These are phyloP conservation scores for Neofusicoccum sp. DNA, from an alignment of 2,329 filamentous ascomycete genomes.

Conservation along the genomic window DNA sequence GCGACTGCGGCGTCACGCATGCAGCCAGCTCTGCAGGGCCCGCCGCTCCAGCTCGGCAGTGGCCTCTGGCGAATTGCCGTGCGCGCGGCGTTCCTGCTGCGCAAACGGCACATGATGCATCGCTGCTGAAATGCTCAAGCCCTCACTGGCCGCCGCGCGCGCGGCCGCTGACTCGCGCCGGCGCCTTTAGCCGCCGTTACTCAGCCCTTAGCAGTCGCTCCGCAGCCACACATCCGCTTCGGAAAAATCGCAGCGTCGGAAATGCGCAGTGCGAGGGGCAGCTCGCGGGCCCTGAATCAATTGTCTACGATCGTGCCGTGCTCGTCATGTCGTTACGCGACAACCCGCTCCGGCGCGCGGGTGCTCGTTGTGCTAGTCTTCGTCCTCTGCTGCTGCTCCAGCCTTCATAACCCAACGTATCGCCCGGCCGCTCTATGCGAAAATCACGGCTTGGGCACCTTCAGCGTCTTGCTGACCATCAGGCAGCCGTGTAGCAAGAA, in stretches of 20 bases:
- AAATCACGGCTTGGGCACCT: constrained; percentile 77
- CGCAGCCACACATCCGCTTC: background rate
- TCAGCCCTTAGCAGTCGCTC: background rate
- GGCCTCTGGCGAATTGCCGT: background rate
- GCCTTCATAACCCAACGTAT: background rate
- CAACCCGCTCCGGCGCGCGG: background rate
- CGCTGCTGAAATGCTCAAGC: background rate
- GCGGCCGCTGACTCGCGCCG: background rate
- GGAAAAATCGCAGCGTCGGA: background rate
- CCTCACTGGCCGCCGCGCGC: constrained; percentile 3
- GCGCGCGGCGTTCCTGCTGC: background rate
- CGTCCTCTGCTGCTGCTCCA: background rate
- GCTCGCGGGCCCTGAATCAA: constrained; percentile 9
- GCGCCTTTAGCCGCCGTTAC: constrained; percentile 8
- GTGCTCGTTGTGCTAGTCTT: background rate
- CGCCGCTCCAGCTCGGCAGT: constrained; percentile 1
- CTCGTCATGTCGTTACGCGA: constrained; percentile 16
- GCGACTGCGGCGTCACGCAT: constrained; percentile 10
- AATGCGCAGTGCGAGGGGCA: background rate
- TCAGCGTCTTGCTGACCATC: constrained; percentile 94
- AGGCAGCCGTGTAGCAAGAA: constrained; percentile 88
- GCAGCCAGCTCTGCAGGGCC: constrained; percentile 4
- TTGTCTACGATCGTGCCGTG: constrained; percentile 15
- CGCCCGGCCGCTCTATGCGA: background rate
- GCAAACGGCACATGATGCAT: constrained; percentile 3